These are phyloP conservation scores for Forsythia viridissima DNA, from an alignment of 257 asterid genomes.

Conservation along the genomic window DNA sequence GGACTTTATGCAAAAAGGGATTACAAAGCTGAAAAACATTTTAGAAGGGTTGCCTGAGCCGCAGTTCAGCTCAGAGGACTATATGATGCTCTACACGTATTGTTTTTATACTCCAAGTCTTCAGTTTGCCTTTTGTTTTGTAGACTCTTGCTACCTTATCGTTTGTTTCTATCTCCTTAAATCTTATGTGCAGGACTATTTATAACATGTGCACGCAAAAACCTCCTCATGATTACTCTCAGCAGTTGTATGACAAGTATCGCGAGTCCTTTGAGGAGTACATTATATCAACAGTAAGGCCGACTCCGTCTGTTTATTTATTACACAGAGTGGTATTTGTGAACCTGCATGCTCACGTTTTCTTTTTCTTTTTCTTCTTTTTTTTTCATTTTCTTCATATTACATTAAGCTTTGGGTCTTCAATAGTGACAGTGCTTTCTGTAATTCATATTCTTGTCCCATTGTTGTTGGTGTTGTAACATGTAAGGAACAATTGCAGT, in stretches of 20 bases:
- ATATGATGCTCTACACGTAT: constrained; percentile 96
- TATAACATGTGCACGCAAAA: constrained; percentile 99
- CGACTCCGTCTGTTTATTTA: constrained; percentile 3
- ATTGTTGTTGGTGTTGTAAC: neutral
- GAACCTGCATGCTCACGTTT: neutral
- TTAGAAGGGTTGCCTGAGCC: constrained; percentile 89
- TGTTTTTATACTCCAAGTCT: constrained; percentile 9
- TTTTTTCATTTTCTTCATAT: neutral
- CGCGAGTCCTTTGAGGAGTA: constrained; percentile 83
- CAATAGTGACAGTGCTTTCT: neutral
- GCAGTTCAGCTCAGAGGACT: constrained; percentile 90
- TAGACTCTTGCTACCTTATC: constrained; percentile 12
- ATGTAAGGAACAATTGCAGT: neutral
- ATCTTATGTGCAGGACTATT: constrained; percentile 62
- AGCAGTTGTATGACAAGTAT: constrained; percentile 89
- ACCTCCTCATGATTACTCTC: constrained; percentile 97
- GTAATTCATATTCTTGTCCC: neutral
- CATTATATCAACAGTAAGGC: constrained; percentile 70
- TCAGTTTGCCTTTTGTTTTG: neutral
- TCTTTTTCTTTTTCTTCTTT: too few species aligned
- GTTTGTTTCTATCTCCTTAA: constrained; percentile 26
- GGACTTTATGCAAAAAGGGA: constrained; percentile 90
- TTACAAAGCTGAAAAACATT: constrained; percentile 79
- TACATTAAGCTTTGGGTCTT: neutral
- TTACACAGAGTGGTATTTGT: neutral